Conservation (phyloP, 2,329 filamentous ascomycete genomes). For the Periconia macrospinosa region DNA sequence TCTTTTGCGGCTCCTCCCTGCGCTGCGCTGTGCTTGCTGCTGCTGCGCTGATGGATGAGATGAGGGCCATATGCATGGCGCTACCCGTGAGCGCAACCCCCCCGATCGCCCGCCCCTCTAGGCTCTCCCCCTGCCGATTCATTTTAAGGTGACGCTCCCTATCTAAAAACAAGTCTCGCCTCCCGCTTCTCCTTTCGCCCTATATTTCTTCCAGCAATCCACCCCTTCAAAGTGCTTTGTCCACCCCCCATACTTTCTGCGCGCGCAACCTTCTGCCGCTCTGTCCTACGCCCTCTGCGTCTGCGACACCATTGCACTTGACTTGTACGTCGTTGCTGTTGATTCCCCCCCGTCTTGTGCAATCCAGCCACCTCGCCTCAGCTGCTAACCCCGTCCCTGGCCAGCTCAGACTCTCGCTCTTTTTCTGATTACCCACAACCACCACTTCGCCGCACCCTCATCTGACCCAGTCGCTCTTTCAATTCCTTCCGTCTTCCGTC, state of each 20-base stretch:
- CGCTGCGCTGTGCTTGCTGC: background rate
- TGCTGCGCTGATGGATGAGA: too few species aligned
- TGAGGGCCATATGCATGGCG: background rate
- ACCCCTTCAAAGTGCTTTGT: constrained; percentile 3
- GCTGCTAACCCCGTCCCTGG: constrained; percentile 21
- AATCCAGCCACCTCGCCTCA: constrained; percentile 21
- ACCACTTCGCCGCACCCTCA: constrained; percentile 10
- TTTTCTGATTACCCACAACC: constrained; percentile 1
- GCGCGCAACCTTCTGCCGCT: constrained; percentile 18
- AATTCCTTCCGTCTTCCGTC: constrained; percentile 1
- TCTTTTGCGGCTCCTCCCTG: too few species aligned
- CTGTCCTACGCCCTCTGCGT: constrained; percentile 27
- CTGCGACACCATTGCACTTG: constrained; percentile 14
- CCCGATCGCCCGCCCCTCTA: background rate
- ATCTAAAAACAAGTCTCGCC: constrained; percentile 23
- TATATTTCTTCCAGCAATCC: constrained; percentile 4
- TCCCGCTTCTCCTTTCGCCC: constrained; percentile 24
- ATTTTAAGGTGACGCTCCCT: constrained; percentile 25
- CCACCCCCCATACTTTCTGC: constrained; percentile 12
- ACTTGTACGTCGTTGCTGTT: constrained; percentile 17
- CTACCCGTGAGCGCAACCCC: background rate
- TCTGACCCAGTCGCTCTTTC: constrained; percentile 21
- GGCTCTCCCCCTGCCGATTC: constrained; percentile 27
- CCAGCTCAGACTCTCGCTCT: constrained; percentile 7
- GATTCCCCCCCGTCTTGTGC: constrained; percentile 5